Conservation (phyloP, 2,329 filamentous ascomycete species). For the Metarhizium robertsii region DNA sequence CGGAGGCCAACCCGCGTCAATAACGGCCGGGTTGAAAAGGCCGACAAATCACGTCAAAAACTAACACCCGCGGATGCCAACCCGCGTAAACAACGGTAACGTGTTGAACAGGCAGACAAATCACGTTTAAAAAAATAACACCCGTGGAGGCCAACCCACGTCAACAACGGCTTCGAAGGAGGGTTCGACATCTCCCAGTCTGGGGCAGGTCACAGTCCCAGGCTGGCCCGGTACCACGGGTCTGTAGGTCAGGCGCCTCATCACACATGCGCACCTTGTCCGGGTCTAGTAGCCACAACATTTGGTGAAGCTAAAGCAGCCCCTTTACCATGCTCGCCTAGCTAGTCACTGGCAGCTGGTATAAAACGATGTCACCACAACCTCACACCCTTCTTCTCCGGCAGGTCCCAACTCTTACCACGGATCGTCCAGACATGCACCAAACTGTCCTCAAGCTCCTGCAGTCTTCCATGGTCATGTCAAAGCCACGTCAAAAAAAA, state of each 20-base stretch:
- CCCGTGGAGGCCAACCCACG: background rate
- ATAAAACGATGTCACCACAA: slow-evolving; percentile 4
- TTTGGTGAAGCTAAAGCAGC: slow-evolving; percentile 3
- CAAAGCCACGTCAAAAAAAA: too few species aligned
- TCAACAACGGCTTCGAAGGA: background rate
- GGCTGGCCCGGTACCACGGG: slow-evolving; percentile 2
- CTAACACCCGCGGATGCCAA: background rate
- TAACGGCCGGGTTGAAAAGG: too few species aligned
- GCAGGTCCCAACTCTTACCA: too few species aligned
- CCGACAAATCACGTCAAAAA: background rate
- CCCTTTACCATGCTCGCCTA: slow-evolving; percentile 1
- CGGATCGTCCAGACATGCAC: too few species aligned
- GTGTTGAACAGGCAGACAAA: background rate
- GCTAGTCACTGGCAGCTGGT: background rate
- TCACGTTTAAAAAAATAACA: slow-evolving; percentile 1
- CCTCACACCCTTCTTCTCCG: background rate
- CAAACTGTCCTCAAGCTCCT: too few species aligned
- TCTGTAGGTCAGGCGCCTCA: slow-evolving; percentile 4
- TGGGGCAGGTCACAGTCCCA: slow-evolving; percentile 4
- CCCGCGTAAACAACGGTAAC: too few species aligned
- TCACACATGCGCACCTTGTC: slow-evolving; percentile 1
- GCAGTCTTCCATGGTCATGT: too few species aligned
- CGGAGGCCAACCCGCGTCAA: too few species aligned
- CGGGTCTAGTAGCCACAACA: slow-evolving; percentile 3
- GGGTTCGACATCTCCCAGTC: background rate